Evolutionary conservation across 116 monocot genomes (phyloP).

Genomic region (Iris pallida): DNA sequence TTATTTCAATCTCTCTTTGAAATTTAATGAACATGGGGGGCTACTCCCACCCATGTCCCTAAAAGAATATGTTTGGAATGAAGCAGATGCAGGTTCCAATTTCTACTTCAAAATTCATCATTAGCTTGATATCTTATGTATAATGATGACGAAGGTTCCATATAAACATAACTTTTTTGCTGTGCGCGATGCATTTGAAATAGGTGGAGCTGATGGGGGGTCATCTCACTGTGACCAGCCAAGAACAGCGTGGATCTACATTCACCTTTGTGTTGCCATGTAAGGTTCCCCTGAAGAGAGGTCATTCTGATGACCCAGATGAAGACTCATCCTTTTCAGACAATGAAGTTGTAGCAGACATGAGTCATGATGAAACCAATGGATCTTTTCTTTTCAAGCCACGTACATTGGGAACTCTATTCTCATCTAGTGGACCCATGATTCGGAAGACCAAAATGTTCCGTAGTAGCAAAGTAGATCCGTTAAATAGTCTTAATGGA

Average conservation of each 20-base stretch:
- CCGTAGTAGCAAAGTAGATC: background rate
- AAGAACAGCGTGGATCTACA: constrained; percentile 56
- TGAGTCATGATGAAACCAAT: constrained; percentile 17
- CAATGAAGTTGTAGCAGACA: constrained; percentile 16
- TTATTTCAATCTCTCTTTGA: too few species aligned
- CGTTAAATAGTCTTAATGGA: constrained; percentile 10
- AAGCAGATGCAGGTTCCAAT: too few species aligned
- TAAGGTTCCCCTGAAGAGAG: constrained; percentile 39
- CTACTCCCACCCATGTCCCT: too few species aligned
- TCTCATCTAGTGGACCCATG: constrained; percentile 21
- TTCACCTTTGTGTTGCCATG: constrained; percentile 67
- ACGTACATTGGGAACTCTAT: constrained; percentile 14
- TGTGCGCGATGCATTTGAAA: constrained; percentile 1
- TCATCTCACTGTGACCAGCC: constrained; percentile 52
- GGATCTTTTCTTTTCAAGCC: constrained; percentile 58
- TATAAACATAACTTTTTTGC: too few species aligned
- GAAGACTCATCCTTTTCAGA: constrained; percentile 26
- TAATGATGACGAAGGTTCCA: too few species aligned
- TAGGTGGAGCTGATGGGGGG: constrained; percentile 84
- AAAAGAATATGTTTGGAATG: too few species aligned
- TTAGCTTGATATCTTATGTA: too few species aligned
- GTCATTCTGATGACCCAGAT: constrained; percentile 42
- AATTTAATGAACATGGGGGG: too few species aligned
- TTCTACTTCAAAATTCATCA: too few species aligned
- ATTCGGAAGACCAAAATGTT: constrained; percentile 17